Base-by-base conservation (phyloP, 2,329 filamentous ascomycete species). In the Reticulascus tulasneorum region DNA sequence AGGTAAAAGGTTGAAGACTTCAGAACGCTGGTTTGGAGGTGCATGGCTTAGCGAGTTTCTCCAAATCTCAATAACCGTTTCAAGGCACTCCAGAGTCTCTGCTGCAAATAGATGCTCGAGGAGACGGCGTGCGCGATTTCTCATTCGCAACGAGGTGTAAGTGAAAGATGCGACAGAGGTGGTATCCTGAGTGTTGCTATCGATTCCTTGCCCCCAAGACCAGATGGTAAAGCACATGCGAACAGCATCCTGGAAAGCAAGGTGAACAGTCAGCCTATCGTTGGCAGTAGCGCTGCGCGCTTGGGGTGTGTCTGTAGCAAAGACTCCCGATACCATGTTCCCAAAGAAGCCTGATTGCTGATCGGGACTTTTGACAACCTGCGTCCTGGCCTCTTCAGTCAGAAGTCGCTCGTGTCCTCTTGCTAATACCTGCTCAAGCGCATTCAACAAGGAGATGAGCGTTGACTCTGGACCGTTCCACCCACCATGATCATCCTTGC, bases 181-280 rank as follows among this genome's bases (percentile, higher is more conserved):
- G 1, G 67, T 54, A 53, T 94, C 85, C 36, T 84, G 77, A 16
- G 66, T 62, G 7, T 58, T 60, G 13, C 71, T 64, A 50, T 83
- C 80, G 19, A 68, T 68, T 3, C 75, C 75, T 53, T 83, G 78
- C 6, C 85, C 87, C 91, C 93, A 98, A 1, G 86, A 86, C 93
- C 94, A 98, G 34, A 98, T 95, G 10, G 73, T 79, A 56, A 94
- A 94, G 59, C 90, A 95, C 32, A 94, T 86, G 17, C 88, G 80
- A 40, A 97, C 87, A 2, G 90, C 88, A 57, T 98, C 94, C 59
- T 97, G 91, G 56, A 98, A 95, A 9, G 90, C 94, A n/a, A 98
- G 71, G 27, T 96, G 73, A 15, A 98, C 91, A 0, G 93, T 97
- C 16, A 98, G 71, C 29, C 91, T 79, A 50, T 93, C 91, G 53